Evolutionary conservation across 305 asterid genomes (phyloP), one percentile per base, ranked within the genome.

Genomic region (Petunia hybrid): DNA sequence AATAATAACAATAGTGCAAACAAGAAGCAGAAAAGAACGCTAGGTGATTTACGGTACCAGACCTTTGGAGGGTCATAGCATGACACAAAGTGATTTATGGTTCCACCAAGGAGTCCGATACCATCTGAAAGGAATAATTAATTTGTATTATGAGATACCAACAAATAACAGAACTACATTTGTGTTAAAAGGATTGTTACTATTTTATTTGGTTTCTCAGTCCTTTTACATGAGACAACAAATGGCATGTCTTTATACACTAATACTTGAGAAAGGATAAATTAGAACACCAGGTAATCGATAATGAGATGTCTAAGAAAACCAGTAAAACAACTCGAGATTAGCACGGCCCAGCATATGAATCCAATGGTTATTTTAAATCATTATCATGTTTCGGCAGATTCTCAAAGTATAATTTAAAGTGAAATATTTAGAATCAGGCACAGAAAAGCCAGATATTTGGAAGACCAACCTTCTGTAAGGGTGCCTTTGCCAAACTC

Each of bases 401-500:
- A 46, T 71, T 48, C 10, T 71, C 78, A 51, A 71, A 35, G 45
- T 53, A 8, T 45, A 71, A 6, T 36, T 35, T 71, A 69, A 69
- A 13, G 35, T 71, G 78, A 71, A 71, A 48, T 14, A 48, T 71
- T 12, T 48, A 12, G 76, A 48, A 71, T 48, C 31, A 71, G 78
- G 36, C 43, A 46, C 61, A 12, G 43, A 71, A 71, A 48, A 0
- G 4, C 35, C 35, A 73, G 66, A 40, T 10, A 41, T 59, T 70
- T 68, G 61, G 59, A 51, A 55, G 79, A 88, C 91, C 85, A 84
- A 95, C 98, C 99, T 91, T 91, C 99, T 74, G 98, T 88, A 77
- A 95, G 97, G 79, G 99, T 95, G 87, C 99, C 97, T 86, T 95
- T 95, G 45, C 99, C 99, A 84, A 95, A 95, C 86, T 95, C 99